phyloP scores from a whole-genome alignment of 306 rosid species.

The Carpinus viminea region DNA sequence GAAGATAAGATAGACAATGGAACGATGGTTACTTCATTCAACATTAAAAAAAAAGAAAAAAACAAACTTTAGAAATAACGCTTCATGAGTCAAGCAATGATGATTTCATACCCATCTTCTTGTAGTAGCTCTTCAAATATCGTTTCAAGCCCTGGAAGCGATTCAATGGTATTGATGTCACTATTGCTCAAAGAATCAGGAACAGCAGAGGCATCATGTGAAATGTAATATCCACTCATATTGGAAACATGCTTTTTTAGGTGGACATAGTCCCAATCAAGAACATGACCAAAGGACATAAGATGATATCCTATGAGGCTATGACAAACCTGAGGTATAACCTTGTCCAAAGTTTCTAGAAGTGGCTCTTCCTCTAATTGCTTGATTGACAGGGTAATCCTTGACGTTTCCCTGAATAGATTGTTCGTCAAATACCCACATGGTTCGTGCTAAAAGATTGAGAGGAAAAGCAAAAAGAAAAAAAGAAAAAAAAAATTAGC shows the following conservation, averaged over 20 bases:
- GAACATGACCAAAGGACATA: neutral
- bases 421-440: neutral
- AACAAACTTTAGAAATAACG: neutral
- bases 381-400: constrained; percentile 68
- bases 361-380: constrained; percentile 97
- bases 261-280: neutral
- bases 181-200: constrained; percentile 39
- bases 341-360: constrained; percentile 91
- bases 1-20: too few species aligned
- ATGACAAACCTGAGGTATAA: constrained; percentile 87
- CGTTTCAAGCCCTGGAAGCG: constrained; percentile 90
- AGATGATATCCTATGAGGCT: constrained; percentile 5
- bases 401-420: constrained; percentile 45
- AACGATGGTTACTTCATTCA: too few species aligned
- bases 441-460: neutral
- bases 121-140: constrained; percentile 68
- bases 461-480: neutral
- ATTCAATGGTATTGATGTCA: constrained; percentile 47
- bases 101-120: constrained; percentile 75
- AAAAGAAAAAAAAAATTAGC: neutral
- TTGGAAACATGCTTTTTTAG: neutral
- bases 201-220: constrained; percentile 52
- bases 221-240: constrained; percentile 18
- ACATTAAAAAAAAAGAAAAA: too few species aligned
- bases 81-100: neutral